phyloP scores from a whole-genome alignment of 192 early-diverging fungal species.

The Gamsiella multidivaricata region DNA sequence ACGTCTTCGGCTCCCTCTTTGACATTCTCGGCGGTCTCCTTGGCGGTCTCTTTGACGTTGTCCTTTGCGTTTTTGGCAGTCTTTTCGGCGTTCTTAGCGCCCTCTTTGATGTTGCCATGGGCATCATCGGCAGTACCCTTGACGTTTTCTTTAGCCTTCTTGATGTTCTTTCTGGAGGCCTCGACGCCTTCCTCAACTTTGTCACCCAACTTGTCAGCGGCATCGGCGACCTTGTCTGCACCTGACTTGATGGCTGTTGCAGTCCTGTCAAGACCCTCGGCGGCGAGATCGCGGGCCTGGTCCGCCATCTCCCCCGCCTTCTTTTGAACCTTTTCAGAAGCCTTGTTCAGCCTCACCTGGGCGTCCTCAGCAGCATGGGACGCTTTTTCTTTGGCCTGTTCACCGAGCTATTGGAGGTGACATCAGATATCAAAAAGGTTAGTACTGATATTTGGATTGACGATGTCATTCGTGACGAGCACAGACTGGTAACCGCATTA shows the following conservation, averaged over 20 bases:
- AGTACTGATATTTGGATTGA: too few relatives aligned
- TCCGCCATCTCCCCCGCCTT: conserved; percentile 36
- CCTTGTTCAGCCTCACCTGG: conserved; percentile 7
- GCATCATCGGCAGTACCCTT: conserved; percentile 2
- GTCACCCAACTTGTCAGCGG: conserved; percentile 23
- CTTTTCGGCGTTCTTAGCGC: conserved; percentile 20
- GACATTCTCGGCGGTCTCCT: conserved; percentile 12
- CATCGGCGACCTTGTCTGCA: conserved; percentile 12
- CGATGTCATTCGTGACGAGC: too few relatives aligned
- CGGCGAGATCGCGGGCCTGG: conserved; percentile 29
- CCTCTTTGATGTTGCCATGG: conserved; percentile 15
- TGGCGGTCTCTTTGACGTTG: conserved; percentile 8
- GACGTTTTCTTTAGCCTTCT: conserved; percentile 15
- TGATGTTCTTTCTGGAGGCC: conserved; percentile 9
- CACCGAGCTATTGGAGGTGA: conserved; percentile 33
- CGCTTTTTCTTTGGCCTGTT: conserved; percentile 36
- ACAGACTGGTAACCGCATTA: too few relatives aligned
- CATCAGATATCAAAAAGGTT: too few relatives aligned
- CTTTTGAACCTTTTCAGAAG: conserved; percentile 21
- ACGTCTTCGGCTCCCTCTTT: conserved; percentile 15
- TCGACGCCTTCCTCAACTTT: conserved; percentile 25
- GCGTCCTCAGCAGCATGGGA: conserved; percentile 19
- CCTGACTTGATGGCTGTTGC: conserved; percentile 23
- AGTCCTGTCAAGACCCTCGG: conserved; percentile 37
- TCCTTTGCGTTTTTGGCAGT: neutral